phyloP scores from a whole-genome alignment of 805 yeast genomes.

The Pichia manshurica region DNA sequence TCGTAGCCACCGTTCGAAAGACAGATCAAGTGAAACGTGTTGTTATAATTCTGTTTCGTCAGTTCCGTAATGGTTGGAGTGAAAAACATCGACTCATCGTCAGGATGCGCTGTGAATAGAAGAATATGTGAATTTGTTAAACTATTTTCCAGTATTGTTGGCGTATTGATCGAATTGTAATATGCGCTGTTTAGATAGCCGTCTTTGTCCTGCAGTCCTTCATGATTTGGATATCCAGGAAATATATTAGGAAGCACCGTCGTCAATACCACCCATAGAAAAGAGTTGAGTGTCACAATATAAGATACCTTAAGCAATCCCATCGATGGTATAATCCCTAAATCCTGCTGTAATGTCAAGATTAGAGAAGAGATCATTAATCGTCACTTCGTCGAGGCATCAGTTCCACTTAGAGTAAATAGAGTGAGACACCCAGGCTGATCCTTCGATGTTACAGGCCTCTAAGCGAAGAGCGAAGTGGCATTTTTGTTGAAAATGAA shows the following conservation, averaged over 20 bases:
- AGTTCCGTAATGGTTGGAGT: conserved; percentile 65
- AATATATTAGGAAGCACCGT: conserved; percentile 11
- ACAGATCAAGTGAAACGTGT: conserved; percentile 55
- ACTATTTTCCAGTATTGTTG: conserved; percentile 14
- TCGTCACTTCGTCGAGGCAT: too few relatives aligned
- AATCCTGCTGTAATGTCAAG: too few relatives aligned
- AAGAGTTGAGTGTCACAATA: not conserved
- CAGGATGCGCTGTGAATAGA: conserved; percentile 84
- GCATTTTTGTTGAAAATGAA: too few relatives aligned
- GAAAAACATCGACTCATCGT: conserved; percentile 97
- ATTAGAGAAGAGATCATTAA: too few relatives aligned
- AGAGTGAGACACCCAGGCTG: too few relatives aligned
- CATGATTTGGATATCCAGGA: not conserved
- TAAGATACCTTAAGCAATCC: conserved; percentile 5
- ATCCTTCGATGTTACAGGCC: too few relatives aligned
- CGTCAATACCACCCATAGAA: conserved; percentile 12
- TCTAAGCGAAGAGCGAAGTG: too few relatives aligned
- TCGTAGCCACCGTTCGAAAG: conserved; percentile 74
- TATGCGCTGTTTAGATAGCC: conserved; percentile 18
- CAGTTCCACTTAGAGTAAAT: too few relatives aligned
- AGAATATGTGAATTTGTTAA: conserved; percentile 24
- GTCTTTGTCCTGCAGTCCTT: conserved; percentile 12
- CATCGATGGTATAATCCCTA: not conserved
- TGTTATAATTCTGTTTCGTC: conserved; percentile 41
- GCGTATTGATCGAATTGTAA: conserved; percentile 22